Percentiles rank a stretch among this genome's conserved stretches.
phyloP scores from a whole-genome alignment of 306 rosid genomes.

The Cucumis cinereus region DNA sequence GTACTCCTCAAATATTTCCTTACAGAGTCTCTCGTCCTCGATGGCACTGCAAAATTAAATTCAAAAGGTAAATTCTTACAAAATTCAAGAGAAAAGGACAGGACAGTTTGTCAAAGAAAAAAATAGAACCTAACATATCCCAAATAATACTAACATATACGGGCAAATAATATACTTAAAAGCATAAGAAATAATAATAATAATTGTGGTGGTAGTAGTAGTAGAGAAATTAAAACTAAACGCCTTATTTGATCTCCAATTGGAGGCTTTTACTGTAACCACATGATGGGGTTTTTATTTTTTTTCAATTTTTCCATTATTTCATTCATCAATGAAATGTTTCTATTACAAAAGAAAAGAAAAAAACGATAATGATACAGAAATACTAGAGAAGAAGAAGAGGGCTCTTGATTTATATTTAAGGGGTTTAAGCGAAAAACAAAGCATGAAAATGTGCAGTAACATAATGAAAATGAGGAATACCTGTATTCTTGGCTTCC shows the following conservation, averaged over 20 bases:
- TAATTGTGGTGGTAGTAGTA: background rate
- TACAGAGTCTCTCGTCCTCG: conserved; percentile 59
- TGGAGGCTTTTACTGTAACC: no score
- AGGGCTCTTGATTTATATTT: background rate
- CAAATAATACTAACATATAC: background rate
- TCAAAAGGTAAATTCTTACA: conserved; percentile 10
- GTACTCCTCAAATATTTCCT: conserved; percentile 61
- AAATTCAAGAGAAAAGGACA: background rate
- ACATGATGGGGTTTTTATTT: no score
- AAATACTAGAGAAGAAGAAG: background rate
- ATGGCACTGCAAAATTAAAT: conserved; percentile 41
- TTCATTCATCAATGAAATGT: no score
- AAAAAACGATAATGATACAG: background rate
- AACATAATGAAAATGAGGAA: conserved; percentile 7
- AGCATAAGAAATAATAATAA: background rate
- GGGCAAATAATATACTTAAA: background rate
- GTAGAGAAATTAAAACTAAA: no score
- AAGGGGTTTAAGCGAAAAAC: background rate
- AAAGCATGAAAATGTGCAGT: background rate
- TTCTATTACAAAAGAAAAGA: no score
- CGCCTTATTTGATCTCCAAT: no score
- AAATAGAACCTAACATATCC: background rate
- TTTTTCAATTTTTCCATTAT: no score
- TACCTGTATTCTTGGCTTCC: conserved; percentile 75
- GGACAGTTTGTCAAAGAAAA: background rate